Conservation (phyloP, 2,329 filamentous ascomycete species). For the Fonsecaea multimorphosa region DNA sequence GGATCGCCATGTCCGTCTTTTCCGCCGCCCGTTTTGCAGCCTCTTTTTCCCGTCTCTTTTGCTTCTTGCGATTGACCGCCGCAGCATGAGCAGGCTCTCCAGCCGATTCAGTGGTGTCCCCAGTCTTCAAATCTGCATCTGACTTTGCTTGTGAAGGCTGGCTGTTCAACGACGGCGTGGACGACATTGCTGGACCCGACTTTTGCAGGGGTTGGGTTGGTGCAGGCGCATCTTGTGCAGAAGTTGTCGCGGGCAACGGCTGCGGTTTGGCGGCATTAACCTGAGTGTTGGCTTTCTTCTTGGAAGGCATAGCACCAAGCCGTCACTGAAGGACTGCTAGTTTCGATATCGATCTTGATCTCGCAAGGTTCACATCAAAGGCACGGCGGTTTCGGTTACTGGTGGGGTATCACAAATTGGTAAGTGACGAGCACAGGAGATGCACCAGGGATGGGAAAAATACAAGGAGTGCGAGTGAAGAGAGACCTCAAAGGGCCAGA, state of each 20-base stretch:
- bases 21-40: conserved; percentile 72
- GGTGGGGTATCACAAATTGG: conserved; percentile 31
- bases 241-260: conserved; percentile 24
- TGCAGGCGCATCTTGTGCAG: conserved; percentile 27
- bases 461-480: conserved; percentile 9
- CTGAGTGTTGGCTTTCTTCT: conserved; percentile 36
- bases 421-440: conserved; percentile 7
- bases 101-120: conserved; percentile 42
- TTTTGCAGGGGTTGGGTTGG: conserved; percentile 24
- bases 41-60: conserved; percentile 86
- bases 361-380: conserved; percentile 31
- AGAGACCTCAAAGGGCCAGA: not conserved
- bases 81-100: conserved; percentile 44
- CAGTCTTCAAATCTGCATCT: conserved; percentile 39
- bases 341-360: conserved; percentile 22
- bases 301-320: conserved; percentile 37
- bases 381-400: conserved; percentile 21
- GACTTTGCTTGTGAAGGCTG: conserved; percentile 39
- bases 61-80: conserved; percentile 87
- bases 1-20: conserved; percentile 49
- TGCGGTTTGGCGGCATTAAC: conserved; percentile 29
- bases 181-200: conserved; percentile 19
- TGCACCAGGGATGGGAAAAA: conserved; percentile 6
- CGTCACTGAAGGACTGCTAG: conserved; percentile 3
- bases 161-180: conserved; percentile 37